Base-by-base conservation (phyloP, 164 flowering plant genomes). In the Nymphaea colorata region DNA sequence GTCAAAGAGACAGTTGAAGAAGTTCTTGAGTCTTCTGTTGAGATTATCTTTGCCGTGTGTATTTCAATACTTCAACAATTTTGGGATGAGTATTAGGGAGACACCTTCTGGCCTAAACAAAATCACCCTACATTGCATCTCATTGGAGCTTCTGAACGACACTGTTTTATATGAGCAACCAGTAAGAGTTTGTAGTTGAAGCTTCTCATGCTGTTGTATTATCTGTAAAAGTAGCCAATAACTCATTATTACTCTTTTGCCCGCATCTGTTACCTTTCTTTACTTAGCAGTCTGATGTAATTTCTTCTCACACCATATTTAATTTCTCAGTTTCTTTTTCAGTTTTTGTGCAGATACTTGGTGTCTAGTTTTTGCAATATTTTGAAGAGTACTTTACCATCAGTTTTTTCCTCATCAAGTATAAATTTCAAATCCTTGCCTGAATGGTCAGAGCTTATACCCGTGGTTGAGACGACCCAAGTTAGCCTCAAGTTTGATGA, bases 301-400 rank as follows among this genome's bases (percentile, higher is more conserved):
- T 45, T 45, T 45, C 53, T 5, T 45, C 53, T 45, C 10, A 45
- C 5, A 10, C 53, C 36, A 16, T 55, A 16, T 55, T 8, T 61
- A 2, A 16, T 25, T 15, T 61, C 15, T 55, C 61, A 5, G 71
- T 66, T 79, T 60, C 72, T 81, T 62, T 79, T 63, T 70, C 81
- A 94, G 98, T 83, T 82, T 81, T 80, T 89, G 64, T 68, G 85
- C 91, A 94, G 96, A 83, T 74, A 81, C 72, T 74, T 88, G 73
- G 80, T 83, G 68, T 80, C 90, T 69, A 81, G 79, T 41, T 70
- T 86, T 77, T 84, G 89, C 73, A 72, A 63, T 62, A 53, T 70
- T 12, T 63, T 93, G 78, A 73, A 84, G 82, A 73, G 83, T 69
- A 80, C 76, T 43, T 74, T 79, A 41, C 60, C 61, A 44, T 69